phyloP scores from a whole-genome alignment of 2,329 filamentous ascomycete species.

The Aspergillus ochraceus region DNA sequence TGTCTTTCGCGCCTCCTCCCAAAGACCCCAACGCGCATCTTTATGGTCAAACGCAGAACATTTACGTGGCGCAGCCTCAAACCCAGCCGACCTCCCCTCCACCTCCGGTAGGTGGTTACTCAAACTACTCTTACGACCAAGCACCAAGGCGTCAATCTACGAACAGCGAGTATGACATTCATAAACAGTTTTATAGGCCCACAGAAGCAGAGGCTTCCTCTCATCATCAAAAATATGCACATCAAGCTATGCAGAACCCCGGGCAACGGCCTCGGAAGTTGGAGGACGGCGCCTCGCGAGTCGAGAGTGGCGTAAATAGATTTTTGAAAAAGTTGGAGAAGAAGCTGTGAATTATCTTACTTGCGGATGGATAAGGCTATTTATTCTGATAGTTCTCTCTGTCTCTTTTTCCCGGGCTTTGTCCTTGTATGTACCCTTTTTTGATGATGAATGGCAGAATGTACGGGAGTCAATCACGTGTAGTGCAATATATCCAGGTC shows the following conservation, averaged over 20 bases:
- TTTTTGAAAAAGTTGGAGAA: slow-evolving; percentile 50
- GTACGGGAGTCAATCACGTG: neutral
- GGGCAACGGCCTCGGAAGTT: slow-evolving; percentile 35
- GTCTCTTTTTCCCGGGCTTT: neutral
- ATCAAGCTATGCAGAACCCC: slow-evolving; percentile 34
- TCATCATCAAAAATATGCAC: slow-evolving; percentile 36
- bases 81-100: slow-evolving; percentile 18
- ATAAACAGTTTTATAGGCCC: slow-evolving; percentile 48
- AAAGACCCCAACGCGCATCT: slow-evolving; percentile 38
- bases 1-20: slow-evolving; percentile 35
- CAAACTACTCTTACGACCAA: slow-evolving; percentile 45
- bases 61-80: slow-evolving; percentile 21
- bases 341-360: slow-evolving; percentile 23
- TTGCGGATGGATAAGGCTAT: neutral
- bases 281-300: slow-evolving; percentile 37
- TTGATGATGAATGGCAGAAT: neutral
- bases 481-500: neutral
- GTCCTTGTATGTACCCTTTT: neutral
- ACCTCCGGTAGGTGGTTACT: slow-evolving; percentile 37
- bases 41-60: slow-evolving; percentile 32
- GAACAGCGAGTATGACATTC: slow-evolving; percentile 43
- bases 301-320: slow-evolving; percentile 46
- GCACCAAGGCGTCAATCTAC: slow-evolving; percentile 20
- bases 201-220: slow-evolving; percentile 43
- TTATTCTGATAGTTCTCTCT: neutral